Percentiles rank a stretch among this genome's conserved stretches.
phyloP scores from a whole-genome alignment of 495 filamentous ascomycete species.

The Diplogelasinospora grovesii region DNA sequence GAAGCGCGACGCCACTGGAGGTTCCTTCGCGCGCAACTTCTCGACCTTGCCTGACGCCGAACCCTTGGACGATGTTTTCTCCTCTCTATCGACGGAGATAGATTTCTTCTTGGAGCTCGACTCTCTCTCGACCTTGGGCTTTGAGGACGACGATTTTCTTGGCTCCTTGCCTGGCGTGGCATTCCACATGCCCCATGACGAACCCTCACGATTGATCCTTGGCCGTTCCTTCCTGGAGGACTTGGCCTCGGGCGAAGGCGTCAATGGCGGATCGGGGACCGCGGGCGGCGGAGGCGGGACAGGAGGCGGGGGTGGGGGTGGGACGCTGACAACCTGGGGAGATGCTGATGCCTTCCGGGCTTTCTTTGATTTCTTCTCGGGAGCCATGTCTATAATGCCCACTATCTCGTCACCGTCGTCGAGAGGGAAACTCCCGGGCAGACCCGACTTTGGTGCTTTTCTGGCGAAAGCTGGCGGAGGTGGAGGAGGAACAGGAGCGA shows the following conservation, averaged over 20 bases:
- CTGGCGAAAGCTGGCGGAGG: no score
- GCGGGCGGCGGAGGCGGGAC: constrained; percentile 41
- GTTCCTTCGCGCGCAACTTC: constrained; percentile 26
- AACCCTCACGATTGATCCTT: constrained; percentile 38
- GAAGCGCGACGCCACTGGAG: constrained; percentile 26
- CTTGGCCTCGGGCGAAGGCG: constrained; percentile 32
- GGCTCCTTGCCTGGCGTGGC: constrained; percentile 30
- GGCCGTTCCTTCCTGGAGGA: constrained; percentile 40
- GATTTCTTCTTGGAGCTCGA: constrained; percentile 30
- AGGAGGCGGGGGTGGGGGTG: constrained; percentile 24
- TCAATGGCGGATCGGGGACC: constrained; percentile 37
- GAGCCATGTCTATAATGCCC: constrained; percentile 40
- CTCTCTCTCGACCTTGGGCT: constrained; percentile 25
- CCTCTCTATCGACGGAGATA: constrained; percentile 26
- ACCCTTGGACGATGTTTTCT: constrained; percentile 30
- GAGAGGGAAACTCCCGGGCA: constrained; percentile 44
- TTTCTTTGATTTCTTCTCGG: constrained; percentile 32
- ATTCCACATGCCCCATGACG: constrained; percentile 40
- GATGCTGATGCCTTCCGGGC: constrained; percentile 17
- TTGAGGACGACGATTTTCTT: constrained; percentile 36
- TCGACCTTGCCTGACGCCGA: constrained; percentile 41
- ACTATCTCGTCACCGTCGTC: constrained; percentile 40
- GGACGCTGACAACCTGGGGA: constrained; percentile 24
- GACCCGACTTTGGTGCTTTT: constrained; percentile 37
- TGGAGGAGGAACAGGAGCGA: constrained; percentile 18